Evolutionary conservation across 1,284 basidiomycete genomes (phyloP).

Genomic region (Cerrena zonata): DNA sequence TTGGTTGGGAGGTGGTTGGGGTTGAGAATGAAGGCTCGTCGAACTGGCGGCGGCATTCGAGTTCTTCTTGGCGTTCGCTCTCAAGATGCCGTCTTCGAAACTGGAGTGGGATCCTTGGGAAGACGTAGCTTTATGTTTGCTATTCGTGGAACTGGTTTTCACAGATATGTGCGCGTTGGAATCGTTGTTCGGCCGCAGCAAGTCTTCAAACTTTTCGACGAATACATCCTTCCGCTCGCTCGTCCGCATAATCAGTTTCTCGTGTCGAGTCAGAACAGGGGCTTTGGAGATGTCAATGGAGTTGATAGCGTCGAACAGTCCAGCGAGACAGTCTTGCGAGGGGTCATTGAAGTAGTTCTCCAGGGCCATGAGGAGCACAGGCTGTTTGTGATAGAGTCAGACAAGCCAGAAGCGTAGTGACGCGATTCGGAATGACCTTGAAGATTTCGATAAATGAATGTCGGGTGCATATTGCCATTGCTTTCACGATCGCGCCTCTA

Average conservation of each 20-base stretch:
- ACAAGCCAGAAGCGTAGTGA: neutral
- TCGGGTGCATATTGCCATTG: constrained; percentile 90
- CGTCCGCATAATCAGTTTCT: constrained; percentile 84
- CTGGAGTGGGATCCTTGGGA: constrained; percentile 61
- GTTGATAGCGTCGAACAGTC: constrained; percentile 90
- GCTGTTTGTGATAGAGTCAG: constrained; percentile 40
- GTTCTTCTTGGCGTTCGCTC: constrained; percentile 22
- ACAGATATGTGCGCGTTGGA: neutral
- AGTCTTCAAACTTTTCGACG: constrained; percentile 66
- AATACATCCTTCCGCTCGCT: constrained; percentile 91
- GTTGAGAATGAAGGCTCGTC: constrained; percentile 25
- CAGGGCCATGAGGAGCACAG: constrained; percentile 86
- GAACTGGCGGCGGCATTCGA: constrained; percentile 23
- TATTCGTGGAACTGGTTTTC: constrained; percentile 33
- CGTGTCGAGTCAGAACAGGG: constrained; percentile 71
- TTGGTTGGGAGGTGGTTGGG: constrained; percentile 28
- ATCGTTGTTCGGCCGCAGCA: constrained; percentile 12
- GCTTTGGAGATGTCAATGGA: constrained; percentile 81
- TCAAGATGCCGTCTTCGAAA: constrained; percentile 56
- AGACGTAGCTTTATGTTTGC: constrained; percentile 28
- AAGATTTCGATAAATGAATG: constrained; percentile 97
- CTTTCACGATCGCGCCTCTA: constrained; percentile 92
- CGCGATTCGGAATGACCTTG: constrained; percentile 56
- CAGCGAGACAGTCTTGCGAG: constrained; percentile 80
- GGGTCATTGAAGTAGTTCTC: constrained; percentile 92